These are phyloP conservation scores for Candida oleophila DNA, from an alignment of 805 yeast genomes.

Conservation along the genomic window DNA sequence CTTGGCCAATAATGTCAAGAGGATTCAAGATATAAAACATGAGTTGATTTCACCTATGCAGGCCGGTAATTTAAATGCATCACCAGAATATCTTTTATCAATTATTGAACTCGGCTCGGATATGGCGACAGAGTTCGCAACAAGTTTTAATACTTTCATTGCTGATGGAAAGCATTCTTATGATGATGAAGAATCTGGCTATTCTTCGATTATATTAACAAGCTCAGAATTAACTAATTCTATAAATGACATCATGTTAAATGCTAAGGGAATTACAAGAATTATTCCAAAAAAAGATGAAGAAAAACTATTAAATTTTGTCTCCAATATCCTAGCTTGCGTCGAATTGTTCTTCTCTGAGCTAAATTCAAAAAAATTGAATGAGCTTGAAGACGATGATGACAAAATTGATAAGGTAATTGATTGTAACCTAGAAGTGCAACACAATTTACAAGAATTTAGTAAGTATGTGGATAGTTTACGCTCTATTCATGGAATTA, in stretches of 20 bases:
- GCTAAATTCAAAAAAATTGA: constrained; percentile 52
- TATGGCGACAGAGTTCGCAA: constrained; percentile 76
- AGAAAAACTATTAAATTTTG: constrained; percentile 46
- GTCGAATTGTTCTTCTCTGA: constrained; percentile 62
- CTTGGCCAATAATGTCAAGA: constrained; percentile 62
- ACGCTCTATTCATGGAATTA: constrained; percentile 28
- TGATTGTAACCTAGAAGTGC: constrained; percentile 71
- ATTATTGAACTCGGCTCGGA: constrained; percentile 69
- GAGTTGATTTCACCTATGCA: constrained; percentile 78
- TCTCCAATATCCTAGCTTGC: constrained; percentile 58
- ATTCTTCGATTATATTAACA: constrained; percentile 58
- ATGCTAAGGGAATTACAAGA: constrained; percentile 68
- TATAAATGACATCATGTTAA: constrained; percentile 59
- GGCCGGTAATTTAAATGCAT: constrained; percentile 75
- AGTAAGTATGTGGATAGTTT: constrained; percentile 55
- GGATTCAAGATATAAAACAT: constrained; percentile 69
- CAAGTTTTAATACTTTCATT: constrained; percentile 68
- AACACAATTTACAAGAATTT: constrained; percentile 63
- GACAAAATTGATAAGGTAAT: constrained; percentile 77
- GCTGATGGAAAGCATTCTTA: constrained; percentile 66
- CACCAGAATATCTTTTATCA: constrained; percentile 67
- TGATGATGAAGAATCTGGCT: constrained; percentile 49
- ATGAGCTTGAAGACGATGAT: constrained; percentile 51
- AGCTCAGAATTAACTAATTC: constrained; percentile 63
- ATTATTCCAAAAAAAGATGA: constrained; percentile 53